Base-by-base conservation (phyloP, 305 asterid genomes). In the Vinca major region DNA sequence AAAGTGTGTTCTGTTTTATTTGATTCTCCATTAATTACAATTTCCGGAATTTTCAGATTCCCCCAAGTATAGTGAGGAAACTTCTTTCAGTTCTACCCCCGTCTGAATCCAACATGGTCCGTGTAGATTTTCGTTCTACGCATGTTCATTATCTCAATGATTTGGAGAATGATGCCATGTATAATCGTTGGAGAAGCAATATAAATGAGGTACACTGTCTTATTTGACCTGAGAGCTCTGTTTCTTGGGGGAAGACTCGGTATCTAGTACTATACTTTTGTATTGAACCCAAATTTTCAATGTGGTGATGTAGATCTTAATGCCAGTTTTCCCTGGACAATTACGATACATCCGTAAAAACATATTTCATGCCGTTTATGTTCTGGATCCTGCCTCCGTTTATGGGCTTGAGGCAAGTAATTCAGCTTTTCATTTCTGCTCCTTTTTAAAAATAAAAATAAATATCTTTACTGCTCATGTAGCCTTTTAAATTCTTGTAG, bases 291-390 rank as follows among this genome's bases (percentile, higher is more conserved):
- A 65, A 26, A 10, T 48, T 67, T 66, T 71, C 69, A 67, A 70
- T 69, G 63, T 68, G 56, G 55, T 37, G 79, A 53, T 66, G 39
- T 79, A 94, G 97, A 80, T 94, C 79, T 77, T 94, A 88, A 94
- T 94, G 99, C 99, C 97, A 55, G 99, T 88, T 83, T 94, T 77
- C 83, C 99, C 97, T 79, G 99, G 97, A 71, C 99, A 94, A 89
- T 63, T 91, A 76, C 96, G 96, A 45, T 89, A 94, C 83, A 91
- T 94, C 74, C 97, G 97, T 65, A 94, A 94, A 78, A 94, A 94
- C 77, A 79, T 94, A 75, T 94, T 86, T 84, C 96, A 94, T 74
- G 96, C 99, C 47, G 99, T 89, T 78, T 89, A 83, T 74, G 82
- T 94, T 76, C 77, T 91, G 74, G 99, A 94, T 80, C 99, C 99